These are phyloP conservation scores for Citrus mangshanensis DNA, from an alignment of 345 rosid genomes.

Conservation along the genomic window DNA sequence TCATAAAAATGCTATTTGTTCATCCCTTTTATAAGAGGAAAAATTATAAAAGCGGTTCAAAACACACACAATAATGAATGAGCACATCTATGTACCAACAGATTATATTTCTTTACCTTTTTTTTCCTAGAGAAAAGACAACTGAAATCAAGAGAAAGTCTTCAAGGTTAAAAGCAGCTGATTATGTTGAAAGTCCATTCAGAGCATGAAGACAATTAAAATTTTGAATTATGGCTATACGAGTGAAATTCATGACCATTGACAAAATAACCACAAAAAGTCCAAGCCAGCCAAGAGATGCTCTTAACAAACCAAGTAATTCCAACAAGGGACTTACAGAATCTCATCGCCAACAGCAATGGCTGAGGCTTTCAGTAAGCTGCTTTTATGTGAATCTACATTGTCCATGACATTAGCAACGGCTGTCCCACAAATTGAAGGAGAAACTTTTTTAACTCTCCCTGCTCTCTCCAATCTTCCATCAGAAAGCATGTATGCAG, in stretches of 20 bases:
- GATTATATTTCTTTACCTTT: neutral
- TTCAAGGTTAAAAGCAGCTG: neutral
- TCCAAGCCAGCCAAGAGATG: conserved; percentile 7
- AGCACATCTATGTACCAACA: neutral
- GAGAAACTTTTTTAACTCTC: conserved; percentile 57
- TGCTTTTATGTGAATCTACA: conserved; percentile 36
- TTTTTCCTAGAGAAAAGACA: neutral
- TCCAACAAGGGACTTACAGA: conserved; percentile 73
- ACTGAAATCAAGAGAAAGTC: neutral
- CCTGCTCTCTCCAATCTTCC: conserved; percentile 99
- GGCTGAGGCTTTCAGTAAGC: conserved; percentile 57
- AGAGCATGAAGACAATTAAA: neutral
- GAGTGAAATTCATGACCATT: neutral
- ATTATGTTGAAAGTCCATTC: neutral
- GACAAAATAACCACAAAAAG: neutral
- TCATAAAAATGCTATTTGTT: neutral
- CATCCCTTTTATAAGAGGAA: neutral
- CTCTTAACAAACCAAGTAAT: neutral
- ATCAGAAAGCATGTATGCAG: conserved; percentile 94
- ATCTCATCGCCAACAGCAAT: conserved; percentile 97
- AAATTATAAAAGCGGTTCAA: neutral
- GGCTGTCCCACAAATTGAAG: conserved; percentile 22
- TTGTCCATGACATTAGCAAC: conserved; percentile 33
- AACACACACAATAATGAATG: neutral
- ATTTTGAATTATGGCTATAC: neutral